Percentiles rank a stretch among this genome's conserved stretches.
Evolutionary conservation across 768 basidiomycete species (phyloP).

Genomic region (Pulveroboletus sp.): DNA sequence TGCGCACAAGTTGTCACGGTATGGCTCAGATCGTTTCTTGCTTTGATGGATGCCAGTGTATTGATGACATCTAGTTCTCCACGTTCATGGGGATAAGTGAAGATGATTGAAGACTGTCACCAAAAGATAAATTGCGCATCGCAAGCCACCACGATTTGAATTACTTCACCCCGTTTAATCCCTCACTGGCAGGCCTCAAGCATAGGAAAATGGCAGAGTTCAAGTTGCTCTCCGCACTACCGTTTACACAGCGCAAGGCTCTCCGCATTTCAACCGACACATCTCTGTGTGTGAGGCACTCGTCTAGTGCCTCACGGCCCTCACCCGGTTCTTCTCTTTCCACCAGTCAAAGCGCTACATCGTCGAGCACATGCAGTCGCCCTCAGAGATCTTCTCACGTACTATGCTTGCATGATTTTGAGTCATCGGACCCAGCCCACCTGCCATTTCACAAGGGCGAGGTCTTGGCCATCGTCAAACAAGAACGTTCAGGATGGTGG

Average conservation of each 20-base stretch:
- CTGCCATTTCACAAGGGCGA: constrained; percentile 65
- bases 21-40: too few relatives aligned
- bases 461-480: constrained; percentile 63
- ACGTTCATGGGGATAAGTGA: neutral
- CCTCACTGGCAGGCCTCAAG: neutral
- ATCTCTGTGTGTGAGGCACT: constrained; percentile 34
- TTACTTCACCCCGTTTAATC: neutral
- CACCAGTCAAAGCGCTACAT: constrained; percentile 14
- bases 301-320: constrained; percentile 34
- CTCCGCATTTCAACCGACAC: constrained; percentile 34
- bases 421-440: constrained; percentile 57
- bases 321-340: constrained; percentile 21
- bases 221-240: neutral
- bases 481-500: constrained; percentile 80
- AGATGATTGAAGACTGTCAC: neutral
- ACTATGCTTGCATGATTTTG: constrained; percentile 68
- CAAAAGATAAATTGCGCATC: constrained; percentile 8
- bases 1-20: too few relatives aligned
- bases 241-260: constrained; percentile 11
- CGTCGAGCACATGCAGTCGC: constrained; percentile 31
- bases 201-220: constrained; percentile 11
- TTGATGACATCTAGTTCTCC: too few relatives aligned
- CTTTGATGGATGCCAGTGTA: too few relatives aligned
- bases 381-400: constrained; percentile 38
- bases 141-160: neutral